Evolutionary conservation across 2,329 filamentous ascomycete genomes (phyloP).

Genomic region (Penicillium italicum): DNA sequence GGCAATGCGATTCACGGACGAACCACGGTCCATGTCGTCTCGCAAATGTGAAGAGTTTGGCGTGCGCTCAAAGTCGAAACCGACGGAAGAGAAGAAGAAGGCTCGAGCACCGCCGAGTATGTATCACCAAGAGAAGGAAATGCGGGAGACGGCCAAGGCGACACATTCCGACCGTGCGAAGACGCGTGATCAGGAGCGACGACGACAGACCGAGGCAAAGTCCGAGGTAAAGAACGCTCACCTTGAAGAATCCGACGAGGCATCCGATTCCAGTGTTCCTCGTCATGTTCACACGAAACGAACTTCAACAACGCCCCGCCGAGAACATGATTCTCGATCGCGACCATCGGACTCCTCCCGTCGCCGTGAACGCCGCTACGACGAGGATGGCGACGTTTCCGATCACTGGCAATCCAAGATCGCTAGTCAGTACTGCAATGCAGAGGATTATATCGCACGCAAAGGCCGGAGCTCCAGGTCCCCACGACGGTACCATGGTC

Average conservation of each 20-base stretch:
- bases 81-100: conserved; percentile 39
- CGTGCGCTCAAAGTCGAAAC: conserved; percentile 32
- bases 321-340: conserved; percentile 19
- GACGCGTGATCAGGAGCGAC: conserved; percentile 43
- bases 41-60: conserved; percentile 41
- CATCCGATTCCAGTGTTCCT: conserved; percentile 32
- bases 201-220: conserved; percentile 41
- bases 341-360: conserved; percentile 23
- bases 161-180: conserved; percentile 37
- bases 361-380: conserved; percentile 22
- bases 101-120: conserved; percentile 26
- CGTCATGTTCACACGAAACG: conserved; percentile 21
- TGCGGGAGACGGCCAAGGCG: conserved; percentile 32
- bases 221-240: conserved; percentile 22
- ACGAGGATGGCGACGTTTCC: conserved; percentile 27
- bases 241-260: conserved; percentile 32
- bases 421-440: conserved; percentile 29
- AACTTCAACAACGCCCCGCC: conserved; percentile 21
- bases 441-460: conserved; percentile 40
- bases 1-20: conserved; percentile 36
- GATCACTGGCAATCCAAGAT: conserved; percentile 34
- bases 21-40: conserved; percentile 36
- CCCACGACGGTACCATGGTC: conserved; percentile 29
- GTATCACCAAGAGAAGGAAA: conserved; percentile 32
- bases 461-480: conserved; percentile 34